These are phyloP conservation scores for Pseudoturritis turrita DNA, from an alignment of 345 rosid genomes.

Conservation along the genomic window DNA sequence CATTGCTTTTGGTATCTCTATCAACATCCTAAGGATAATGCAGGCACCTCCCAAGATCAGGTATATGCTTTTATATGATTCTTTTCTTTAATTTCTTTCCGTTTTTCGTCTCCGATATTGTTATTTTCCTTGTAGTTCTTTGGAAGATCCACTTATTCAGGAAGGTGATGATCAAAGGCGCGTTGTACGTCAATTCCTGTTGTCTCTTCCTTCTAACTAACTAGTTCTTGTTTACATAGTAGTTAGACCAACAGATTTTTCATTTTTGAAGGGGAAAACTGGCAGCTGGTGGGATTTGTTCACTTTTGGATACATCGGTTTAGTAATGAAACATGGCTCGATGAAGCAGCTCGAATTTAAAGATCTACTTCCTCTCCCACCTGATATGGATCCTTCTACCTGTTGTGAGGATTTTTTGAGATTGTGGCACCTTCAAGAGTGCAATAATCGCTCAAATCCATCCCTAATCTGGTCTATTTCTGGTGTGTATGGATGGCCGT, in stretches of 20 bases:
- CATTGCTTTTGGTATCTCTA: slow-evolving; percentile 51
- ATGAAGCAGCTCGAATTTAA: slow-evolving; percentile 77
- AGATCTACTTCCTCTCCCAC: slow-evolving; percentile 68
- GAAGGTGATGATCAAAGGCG: slow-evolving; percentile 32
- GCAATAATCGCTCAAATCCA: slow-evolving; percentile 33
- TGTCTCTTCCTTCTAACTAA: background rate
- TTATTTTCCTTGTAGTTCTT: slow-evolving; percentile 39
- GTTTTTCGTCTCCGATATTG: background rate
- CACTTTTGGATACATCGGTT: slow-evolving; percentile 57
- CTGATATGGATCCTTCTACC: slow-evolving; percentile 67
- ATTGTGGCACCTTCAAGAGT: slow-evolving; percentile 61
- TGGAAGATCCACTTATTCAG: slow-evolving; percentile 61
- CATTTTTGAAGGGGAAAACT: slow-evolving; percentile 38
- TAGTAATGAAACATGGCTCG: slow-evolving; percentile 61
- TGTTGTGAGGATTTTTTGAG: slow-evolving; percentile 54
- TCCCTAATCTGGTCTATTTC: slow-evolving; percentile 70
- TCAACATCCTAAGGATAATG: slow-evolving; percentile 50
- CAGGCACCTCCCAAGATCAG: slow-evolving; percentile 34
- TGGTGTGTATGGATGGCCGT: slow-evolving; percentile 79
- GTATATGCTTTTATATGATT: slow-evolving; percentile 32
- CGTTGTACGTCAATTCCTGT: slow-evolving; percentile 27
- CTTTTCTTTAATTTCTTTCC: background rate
- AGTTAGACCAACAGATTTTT: background rate
- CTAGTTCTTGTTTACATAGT: background rate
- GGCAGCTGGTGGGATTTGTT: slow-evolving; percentile 52